Evolutionary conservation across 2,329 filamentous ascomycete genomes (phyloP).

Genomic region (Epichloe festucae): DNA sequence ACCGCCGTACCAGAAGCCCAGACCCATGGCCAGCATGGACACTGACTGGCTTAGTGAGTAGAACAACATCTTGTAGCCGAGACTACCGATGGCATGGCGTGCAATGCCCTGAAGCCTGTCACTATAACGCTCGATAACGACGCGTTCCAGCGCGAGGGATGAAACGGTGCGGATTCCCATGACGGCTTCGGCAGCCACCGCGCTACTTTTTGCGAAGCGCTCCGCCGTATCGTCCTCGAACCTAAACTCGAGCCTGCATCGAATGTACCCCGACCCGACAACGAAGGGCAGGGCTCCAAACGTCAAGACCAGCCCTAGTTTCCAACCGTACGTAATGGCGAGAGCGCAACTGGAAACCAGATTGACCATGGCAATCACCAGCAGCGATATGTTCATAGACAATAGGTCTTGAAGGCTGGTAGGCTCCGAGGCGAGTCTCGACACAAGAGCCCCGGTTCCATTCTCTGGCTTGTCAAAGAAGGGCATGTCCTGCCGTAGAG

Average conservation of each 20-base stretch:
- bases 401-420: slow-evolving; percentile 38
- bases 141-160: slow-evolving; percentile 32
- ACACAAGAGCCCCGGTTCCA: slow-evolving; percentile 25
- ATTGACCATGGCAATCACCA: slow-evolving; percentile 32
- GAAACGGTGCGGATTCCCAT: slow-evolving; percentile 36
- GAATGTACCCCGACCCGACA: slow-evolving; percentile 30
- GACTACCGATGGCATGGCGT: slow-evolving; percentile 14
- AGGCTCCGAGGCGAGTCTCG: slow-evolving; percentile 24
- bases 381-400: slow-evolving; percentile 33
- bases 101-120: slow-evolving; percentile 19
- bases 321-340: slow-evolving; percentile 34
- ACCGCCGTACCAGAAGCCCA: slow-evolving; percentile 30
- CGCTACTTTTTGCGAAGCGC: slow-evolving; percentile 32
- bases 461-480: slow-evolving; percentile 29
- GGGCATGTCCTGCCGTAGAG: slow-evolving; percentile 40
- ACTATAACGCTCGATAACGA: slow-evolving; percentile 26
- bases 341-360: slow-evolving; percentile 32
- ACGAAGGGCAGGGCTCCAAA: slow-evolving; percentile 33
- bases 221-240: slow-evolving; percentile 31
- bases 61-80: slow-evolving; percentile 27
- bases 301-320: slow-evolving; percentile 33
- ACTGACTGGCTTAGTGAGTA: slow-evolving; percentile 28
- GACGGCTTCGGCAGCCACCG: slow-evolving; percentile 36
- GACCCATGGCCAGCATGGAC: slow-evolving; percentile 24
- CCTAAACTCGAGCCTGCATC: slow-evolving; percentile 34